Conservation (phyloP, 1,284 basidiomycete genomes). For the Leccinum glutinopallens region DNA sequence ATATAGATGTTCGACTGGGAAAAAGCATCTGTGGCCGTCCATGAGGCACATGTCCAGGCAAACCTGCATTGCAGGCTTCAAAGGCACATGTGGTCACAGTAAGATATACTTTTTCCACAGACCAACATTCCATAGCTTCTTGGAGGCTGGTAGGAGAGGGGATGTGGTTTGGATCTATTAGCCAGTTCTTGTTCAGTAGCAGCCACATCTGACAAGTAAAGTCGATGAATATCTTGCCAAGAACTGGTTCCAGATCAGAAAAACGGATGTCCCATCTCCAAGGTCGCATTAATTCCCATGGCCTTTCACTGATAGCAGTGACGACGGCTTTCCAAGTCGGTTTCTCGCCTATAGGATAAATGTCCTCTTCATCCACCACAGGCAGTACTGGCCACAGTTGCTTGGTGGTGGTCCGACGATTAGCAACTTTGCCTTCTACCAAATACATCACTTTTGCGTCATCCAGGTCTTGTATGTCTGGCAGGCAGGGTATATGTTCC, state of each 20-base stretch:
- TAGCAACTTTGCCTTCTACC: neutral
- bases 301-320: neutral
- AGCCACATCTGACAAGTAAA: constrained; percentile 4
- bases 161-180: neutral
- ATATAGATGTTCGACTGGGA: neutral
- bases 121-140: constrained; percentile 5
- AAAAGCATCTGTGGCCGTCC: neutral
- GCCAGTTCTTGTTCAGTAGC: neutral
- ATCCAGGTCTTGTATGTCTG: neutral
- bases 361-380: neutral
- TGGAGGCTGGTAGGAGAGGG: neutral
- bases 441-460: neutral
- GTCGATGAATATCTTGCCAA: neutral
- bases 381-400: neutral
- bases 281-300: neutral
- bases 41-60: neutral
- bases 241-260: neutral
- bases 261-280: constrained; percentile 2
- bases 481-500: neutral
- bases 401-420: neutral
- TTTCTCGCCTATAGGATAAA: neutral
- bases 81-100: constrained; percentile 1
- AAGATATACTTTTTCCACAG: neutral
- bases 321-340: neutral
- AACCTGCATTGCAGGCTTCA: neutral